Evolutionary conservation across 306 rosid genomes (phyloP).

Genomic region (Mucuna pruriens): DNA sequence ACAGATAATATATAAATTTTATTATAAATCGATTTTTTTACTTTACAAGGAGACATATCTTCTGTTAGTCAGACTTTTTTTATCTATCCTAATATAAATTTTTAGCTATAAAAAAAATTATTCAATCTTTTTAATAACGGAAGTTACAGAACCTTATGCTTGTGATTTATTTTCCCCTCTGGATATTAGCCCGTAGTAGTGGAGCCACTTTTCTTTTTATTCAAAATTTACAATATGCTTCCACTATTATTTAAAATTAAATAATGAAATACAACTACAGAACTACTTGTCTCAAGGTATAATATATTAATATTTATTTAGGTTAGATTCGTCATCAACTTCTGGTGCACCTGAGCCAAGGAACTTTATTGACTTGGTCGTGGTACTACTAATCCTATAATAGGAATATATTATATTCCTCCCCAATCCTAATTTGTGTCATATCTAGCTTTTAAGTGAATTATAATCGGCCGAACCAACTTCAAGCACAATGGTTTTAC

Average conservation of each 20-base stretch:
- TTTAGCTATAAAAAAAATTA: too few species aligned
- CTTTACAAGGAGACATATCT: too few species aligned
- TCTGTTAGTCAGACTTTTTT: too few species aligned
- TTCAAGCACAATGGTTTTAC: background rate
- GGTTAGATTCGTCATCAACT: background rate
- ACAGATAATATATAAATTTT: too few species aligned
- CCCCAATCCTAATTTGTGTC: background rate
- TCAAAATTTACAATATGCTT: background rate
- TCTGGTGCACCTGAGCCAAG: background rate
- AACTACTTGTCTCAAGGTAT: background rate
- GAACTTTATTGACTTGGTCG: background rate
- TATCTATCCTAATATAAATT: too few species aligned
- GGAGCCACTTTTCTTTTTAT: background rate
- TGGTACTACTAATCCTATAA: background rate
- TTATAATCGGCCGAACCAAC: background rate
- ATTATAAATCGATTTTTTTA: too few species aligned
- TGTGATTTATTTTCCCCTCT: background rate
- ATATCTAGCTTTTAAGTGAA: background rate
- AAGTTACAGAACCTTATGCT: background rate
- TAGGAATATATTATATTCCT: slow-evolving; percentile 3
- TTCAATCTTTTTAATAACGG: background rate
- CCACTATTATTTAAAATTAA: background rate
- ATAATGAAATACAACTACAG: background rate
- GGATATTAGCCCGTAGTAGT: too few species aligned
- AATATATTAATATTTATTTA: background rate